phyloP scores from a whole-genome alignment of 192 early-diverging fungal genomes.

The Dispira simplex region DNA sequence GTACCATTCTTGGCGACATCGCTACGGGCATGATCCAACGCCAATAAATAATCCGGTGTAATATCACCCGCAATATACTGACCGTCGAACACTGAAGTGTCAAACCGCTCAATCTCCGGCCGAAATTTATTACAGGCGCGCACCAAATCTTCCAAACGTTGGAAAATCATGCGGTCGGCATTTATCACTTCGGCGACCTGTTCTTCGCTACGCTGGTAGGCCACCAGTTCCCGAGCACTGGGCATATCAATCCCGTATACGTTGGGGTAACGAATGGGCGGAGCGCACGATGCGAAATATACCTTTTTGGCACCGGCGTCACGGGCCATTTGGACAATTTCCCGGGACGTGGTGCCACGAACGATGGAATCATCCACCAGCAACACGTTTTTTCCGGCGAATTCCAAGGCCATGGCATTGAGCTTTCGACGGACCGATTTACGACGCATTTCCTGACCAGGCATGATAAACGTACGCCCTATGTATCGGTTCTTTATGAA shows the following conservation, averaged over 20 bases:
- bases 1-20: conserved; percentile 24
- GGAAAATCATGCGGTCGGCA: conserved; percentile 92
- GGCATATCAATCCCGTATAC: conserved; percentile 99
- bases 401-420: conserved; percentile 97
- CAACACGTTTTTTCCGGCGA: conserved; percentile 89
- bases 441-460: conserved; percentile 78
- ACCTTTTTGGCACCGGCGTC: conserved; percentile 97
- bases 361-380: conserved; percentile 99
- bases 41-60: conserved; percentile 43
- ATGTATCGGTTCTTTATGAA: conserved; percentile 99
- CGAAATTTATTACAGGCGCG: conserved; percentile 78
- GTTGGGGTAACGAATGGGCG: conserved; percentile 92
- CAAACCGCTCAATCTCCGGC: conserved; percentile 65
- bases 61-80: conserved; percentile 79
- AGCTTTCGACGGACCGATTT: conserved; percentile 94
- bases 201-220: conserved; percentile 58
- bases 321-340: conserved; percentile 99
- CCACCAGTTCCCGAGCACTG: conserved; percentile 80
- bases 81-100: conserved; percentile 95
- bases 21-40: conserved; percentile 32
- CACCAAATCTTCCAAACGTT: conserved; percentile 74
- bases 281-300: conserved; percentile 97
- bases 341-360: conserved; percentile 96
- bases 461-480: conserved; percentile 99
- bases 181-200: conserved; percentile 79